Conservation (phyloP, 441 rosid species). For the Bocquillonia castaneifolia region DNA sequence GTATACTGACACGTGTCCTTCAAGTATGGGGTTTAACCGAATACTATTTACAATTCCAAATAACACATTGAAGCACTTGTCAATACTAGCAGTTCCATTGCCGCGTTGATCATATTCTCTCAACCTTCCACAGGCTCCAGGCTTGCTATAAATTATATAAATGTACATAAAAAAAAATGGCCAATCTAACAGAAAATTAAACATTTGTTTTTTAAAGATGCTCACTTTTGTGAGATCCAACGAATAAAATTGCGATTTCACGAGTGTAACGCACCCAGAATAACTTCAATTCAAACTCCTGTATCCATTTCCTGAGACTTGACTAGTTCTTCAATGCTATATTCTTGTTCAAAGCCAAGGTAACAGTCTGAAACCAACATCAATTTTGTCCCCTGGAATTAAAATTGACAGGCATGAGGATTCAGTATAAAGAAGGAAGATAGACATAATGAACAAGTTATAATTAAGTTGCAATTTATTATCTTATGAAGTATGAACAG, state of each 20-base stretch:
- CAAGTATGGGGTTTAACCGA: too few species aligned
- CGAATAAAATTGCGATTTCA: neutral
- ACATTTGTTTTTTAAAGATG: neutral
- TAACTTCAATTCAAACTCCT: neutral
- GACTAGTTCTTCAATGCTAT: constrained; percentile 50
- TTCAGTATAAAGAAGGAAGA: constrained; percentile 1
- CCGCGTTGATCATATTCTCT: too few species aligned
- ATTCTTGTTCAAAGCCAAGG: constrained; percentile 79
- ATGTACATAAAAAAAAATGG: too few species aligned
- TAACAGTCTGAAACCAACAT: constrained; percentile 87
- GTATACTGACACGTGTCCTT: too few species aligned
- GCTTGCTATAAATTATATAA: too few species aligned
- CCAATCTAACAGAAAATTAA: too few species aligned
- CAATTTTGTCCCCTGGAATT: constrained; percentile 66
- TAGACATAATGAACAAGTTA: too few species aligned
- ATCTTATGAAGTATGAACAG: neutral
- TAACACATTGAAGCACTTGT: too few species aligned
- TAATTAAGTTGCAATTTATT: neutral
- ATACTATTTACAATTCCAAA: too few species aligned
- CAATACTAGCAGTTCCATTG: too few species aligned
- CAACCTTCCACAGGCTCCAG: too few species aligned
- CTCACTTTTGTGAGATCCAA: neutral
- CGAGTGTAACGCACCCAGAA: neutral
- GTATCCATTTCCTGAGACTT: constrained; percentile 25
- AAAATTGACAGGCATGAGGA: neutral